Evolutionary conservation across 2,329 filamentous ascomycete genomes (phyloP).

Genomic region (Colletotrichum somersetense): DNA sequence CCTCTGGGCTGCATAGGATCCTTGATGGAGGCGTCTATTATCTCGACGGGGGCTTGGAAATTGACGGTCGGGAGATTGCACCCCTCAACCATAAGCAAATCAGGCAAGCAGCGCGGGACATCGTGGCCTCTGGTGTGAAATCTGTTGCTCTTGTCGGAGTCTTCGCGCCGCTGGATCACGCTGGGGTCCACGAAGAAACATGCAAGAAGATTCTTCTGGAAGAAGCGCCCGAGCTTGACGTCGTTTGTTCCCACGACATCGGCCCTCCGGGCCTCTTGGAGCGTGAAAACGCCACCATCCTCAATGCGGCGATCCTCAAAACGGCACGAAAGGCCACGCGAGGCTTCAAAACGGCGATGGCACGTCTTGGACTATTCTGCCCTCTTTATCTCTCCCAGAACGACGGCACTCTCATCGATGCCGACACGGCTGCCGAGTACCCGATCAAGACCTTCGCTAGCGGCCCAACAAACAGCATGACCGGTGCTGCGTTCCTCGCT

Average conservation of each 20-base stretch:
- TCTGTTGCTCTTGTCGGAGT: slow-evolving; percentile 59
- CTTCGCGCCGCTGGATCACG: slow-evolving; percentile 60
- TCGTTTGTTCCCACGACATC: slow-evolving; percentile 59
- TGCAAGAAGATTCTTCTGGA: slow-evolving; percentile 54
- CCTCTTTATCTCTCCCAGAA: slow-evolving; percentile 65
- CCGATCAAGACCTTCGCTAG: slow-evolving; percentile 67
- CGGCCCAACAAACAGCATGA: slow-evolving; percentile 67
- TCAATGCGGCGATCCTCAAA: slow-evolving; percentile 65
- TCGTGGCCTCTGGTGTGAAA: slow-evolving; percentile 52
- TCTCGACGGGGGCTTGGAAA: slow-evolving; percentile 61
- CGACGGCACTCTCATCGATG: slow-evolving; percentile 65
- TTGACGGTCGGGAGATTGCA: slow-evolving; percentile 61
- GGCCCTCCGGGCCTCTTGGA: slow-evolving; percentile 59
- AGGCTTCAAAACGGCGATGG: slow-evolving; percentile 62
- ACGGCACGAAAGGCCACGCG: slow-evolving; percentile 61
- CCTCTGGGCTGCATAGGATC: slow-evolving; percentile 54
- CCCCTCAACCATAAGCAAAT: slow-evolving; percentile 55
- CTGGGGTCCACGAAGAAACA: slow-evolving; percentile 57
- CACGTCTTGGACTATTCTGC: slow-evolving; percentile 55
- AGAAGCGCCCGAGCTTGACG: slow-evolving; percentile 50
- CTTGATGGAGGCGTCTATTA: slow-evolving; percentile 57
- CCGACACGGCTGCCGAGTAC: slow-evolving; percentile 59
- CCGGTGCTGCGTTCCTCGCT: slow-evolving; percentile 66
- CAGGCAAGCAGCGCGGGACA: slow-evolving; percentile 48
- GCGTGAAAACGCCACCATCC: slow-evolving; percentile 66